phyloP scores from a whole-genome alignment of 1,284 basidiomycete species.

The Puccinia triticina region DNA sequence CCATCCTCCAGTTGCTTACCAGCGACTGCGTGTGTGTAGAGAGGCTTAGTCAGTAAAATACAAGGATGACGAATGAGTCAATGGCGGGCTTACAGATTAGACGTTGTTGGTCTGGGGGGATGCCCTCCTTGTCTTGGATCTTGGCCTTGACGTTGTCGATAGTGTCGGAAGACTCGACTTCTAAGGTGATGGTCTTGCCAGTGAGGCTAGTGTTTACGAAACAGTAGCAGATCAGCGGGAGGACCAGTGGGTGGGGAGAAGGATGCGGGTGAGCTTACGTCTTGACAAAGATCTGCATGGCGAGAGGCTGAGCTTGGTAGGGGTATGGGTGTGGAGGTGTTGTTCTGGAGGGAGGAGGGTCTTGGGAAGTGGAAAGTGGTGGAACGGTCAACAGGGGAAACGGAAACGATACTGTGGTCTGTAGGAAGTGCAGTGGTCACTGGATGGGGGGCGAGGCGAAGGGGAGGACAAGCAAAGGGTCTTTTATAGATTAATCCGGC shows the following conservation, averaged over 20 bases:
- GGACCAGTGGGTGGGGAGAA: neutral
- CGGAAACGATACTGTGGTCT: too few species aligned
- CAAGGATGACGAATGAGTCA: neutral
- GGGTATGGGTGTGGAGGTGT: neutral
- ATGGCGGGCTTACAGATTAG: slow-evolving; percentile 1
- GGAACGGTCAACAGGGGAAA: neutral
- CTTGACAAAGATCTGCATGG: slow-evolving; percentile 91
- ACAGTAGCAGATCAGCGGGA: neutral
- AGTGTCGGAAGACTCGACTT: slow-evolving; percentile 87
- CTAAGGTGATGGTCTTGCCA: slow-evolving; percentile 94
- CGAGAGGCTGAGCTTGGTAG: neutral
- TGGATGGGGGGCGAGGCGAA: neutral
- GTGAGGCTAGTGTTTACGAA: slow-evolving; percentile 69
- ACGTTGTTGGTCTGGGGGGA: slow-evolving; percentile 69
- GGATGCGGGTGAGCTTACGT: slow-evolving; percentile 65
- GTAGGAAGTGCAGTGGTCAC: neutral
- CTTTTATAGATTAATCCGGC: neutral
- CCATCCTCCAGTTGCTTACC: slow-evolving; percentile 64
- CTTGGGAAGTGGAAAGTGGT: neutral
- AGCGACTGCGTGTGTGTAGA: slow-evolving; percentile 74
- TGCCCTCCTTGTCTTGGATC: slow-evolving; percentile 70
- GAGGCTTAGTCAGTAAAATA: neutral
- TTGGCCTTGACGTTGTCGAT: slow-evolving; percentile 74
- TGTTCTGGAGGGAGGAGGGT: neutral
- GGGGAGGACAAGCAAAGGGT: too few species aligned